Evolutionary conservation across 179 eudicot species (phyloP), one percentile per base, ranked within the genome.

Genomic region (Camellia oleifera): DNA sequence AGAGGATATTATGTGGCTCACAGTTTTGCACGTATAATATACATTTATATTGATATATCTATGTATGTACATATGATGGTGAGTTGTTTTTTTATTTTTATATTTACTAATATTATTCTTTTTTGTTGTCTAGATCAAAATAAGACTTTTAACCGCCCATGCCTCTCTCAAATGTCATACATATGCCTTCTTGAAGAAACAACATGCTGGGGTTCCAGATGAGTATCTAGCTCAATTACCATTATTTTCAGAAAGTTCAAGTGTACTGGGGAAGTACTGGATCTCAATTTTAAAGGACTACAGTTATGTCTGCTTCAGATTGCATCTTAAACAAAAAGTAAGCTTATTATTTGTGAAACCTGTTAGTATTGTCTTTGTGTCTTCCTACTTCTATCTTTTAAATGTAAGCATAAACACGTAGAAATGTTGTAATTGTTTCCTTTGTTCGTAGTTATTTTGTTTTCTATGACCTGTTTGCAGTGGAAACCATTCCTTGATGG

Each of bases 401-500:
- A 14, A 64, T 54, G 61, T 71, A 7, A 67, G 11, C 57, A n/a
- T 70, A 20, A 32, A 20, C 40, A 42, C 26, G n/a, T 65, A 26
- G 8, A 69, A 5, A 11, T 72, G 56, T 54, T 72, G 14, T 42
- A 15, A 44, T 15, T 6, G 32, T 58, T 63, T 62, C 56, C 56
- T 62, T 48, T 20, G 48, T 63, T 1, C 18, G 7, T 46, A 58
- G 52, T 48, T 74, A 17, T 8, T 74, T 20, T 23, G 17, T 61
- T 57, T 58, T 26, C 12, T 76, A 32, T 67, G 45, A 54, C 17
- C 44, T 81, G 15, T 78, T 80, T 88, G 72, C 89, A 97, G 99
- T 97, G 97, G 97, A 92, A 85, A 76, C 92, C 99, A n/a, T 94
- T 92, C 82, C 98, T 97, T 83, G 98, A 97, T 78, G 98, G 97